Evolutionary conservation across 805 yeast genomes (phyloP), one percentile per base, ranked within the genome.

Genomic region (Wickerhamomyces mucosus): DNA sequence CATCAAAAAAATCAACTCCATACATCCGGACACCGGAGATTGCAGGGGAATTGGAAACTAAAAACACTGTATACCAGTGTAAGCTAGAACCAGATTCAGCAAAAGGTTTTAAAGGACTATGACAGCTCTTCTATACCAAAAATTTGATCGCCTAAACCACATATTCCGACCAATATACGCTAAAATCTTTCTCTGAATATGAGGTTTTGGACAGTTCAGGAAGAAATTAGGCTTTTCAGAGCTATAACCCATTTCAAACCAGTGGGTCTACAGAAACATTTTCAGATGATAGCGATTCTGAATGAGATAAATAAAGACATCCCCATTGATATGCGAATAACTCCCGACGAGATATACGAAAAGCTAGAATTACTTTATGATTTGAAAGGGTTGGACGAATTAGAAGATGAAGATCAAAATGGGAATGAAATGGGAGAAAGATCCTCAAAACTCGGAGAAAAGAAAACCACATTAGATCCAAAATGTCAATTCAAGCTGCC

Each of bases 241-340:
- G 69, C 81, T 30, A 62, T 78, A 2, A 72, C 84, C 41, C 75
- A 69, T 43, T 65, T 62, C 56, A 77, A 75, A 49, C 92, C 92
- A 0, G 77, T 75, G 0, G 94, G 94, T 1, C 27, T 36, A 15
- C 32, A 37, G 28, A 48, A 44, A 16, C 59, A 59, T 34, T 56
- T 42, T 56, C 73, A 53, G 36, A 67, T 48, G 51, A 60, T 40
- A 43, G 56, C 47, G 2, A 42, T 50, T 7, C 31, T 44, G 7
- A 41, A 42, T 21, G 20, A 29, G 1, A 15, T 46, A 26, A 50
- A 43, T 23, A 32, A 28, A 10, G 43, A 31, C 5, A 17, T 28
- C 3, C 14, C 20, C 2, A 22, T 26, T 30, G 49, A 70, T 44
- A 44, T 59, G 51, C 5, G n/a, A 3, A 37, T 53, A 25, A 60